Evolutionary conservation across 2,329 filamentous ascomycete genomes (phyloP).

Genomic region (Scorias spongiosa): DNA sequence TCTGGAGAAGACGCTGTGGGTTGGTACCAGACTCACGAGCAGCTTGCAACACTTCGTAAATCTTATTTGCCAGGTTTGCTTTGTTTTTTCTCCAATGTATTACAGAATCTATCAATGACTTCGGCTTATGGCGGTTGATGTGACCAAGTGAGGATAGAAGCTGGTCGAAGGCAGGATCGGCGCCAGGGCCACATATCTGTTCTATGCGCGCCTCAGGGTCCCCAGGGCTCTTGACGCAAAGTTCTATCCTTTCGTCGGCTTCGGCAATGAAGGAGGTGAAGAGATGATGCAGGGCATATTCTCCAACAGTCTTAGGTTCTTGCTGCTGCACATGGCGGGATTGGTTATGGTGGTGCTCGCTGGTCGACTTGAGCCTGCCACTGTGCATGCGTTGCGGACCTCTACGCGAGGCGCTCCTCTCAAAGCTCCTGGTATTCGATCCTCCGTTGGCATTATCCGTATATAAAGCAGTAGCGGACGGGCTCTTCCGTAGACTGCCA

Average conservation of each 20-base stretch:
- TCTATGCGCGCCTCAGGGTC: constrained; percentile 77
- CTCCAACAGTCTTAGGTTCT: constrained; percentile 84
- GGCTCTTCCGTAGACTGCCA: constrained; percentile 16
- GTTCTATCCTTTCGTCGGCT: constrained; percentile 90
- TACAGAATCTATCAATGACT: constrained; percentile 87
- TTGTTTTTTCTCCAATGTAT: constrained; percentile 98
- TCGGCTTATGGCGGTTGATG: constrained; percentile 86
- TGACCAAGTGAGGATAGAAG: constrained; percentile 85
- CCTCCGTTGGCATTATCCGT: constrained; percentile 8
- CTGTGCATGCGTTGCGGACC: constrained; percentile 32
- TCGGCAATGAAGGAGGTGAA: constrained; percentile 95
- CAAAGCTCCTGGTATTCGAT: constrained; percentile 13
- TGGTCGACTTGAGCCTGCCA: constrained; percentile 50
- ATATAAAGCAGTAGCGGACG: constrained; percentile 17
- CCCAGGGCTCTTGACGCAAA: constrained; percentile 65
- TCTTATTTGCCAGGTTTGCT: constrained; percentile 57
- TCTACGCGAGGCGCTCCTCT: constrained; percentile 8
- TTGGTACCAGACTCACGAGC: constrained; percentile 9
- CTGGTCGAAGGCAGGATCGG: constrained; percentile 82
- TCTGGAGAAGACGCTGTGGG: constrained; percentile 10
- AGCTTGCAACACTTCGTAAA: constrained; percentile 16
- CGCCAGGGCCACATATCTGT: constrained; percentile 74
- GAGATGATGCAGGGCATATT: constrained; percentile 91
- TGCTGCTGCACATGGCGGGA: constrained; percentile 45
- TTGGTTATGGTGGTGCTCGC: constrained; percentile 62